A percentile compares a stretch with the other conserved stretches of the same genome.
These are phyloP conservation scores for Fusarium algeriense DNA, from an alignment of 2,329 filamentous ascomycete genomes.

Conservation along the genomic window DNA sequence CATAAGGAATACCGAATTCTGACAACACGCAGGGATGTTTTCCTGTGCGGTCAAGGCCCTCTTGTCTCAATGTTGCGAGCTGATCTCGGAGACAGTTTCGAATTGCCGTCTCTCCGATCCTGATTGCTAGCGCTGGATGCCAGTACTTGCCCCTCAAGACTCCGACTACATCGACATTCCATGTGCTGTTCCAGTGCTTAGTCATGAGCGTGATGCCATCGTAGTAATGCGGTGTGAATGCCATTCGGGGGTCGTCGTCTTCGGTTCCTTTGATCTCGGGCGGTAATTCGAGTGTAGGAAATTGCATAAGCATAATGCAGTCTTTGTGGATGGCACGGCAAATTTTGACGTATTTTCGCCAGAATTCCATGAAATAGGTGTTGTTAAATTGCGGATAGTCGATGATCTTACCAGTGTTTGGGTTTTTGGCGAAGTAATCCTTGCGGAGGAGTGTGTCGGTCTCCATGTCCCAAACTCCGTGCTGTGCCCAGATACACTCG, in stretches of 20 bases:
- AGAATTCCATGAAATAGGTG: constrained; percentile 90
- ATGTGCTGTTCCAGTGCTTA: constrained; percentile 98
- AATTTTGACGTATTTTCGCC: constrained; percentile 78
- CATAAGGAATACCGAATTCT: constrained; percentile 97
- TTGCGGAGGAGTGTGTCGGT: constrained; percentile 83
- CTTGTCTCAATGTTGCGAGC: constrained; percentile 82
- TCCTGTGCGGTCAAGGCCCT: constrained; percentile 90
- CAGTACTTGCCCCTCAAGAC: constrained; percentile 89
- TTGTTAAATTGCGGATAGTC: constrained; percentile 91
- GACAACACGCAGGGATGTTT: constrained; percentile 90
- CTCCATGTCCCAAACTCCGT: constrained; percentile 91
- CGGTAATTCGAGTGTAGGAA: constrained; percentile 90
- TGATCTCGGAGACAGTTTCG: constrained; percentile 94
- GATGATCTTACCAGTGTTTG: constrained; percentile 77
- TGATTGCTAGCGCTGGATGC: constrained; percentile 90
- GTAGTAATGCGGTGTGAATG: constrained; percentile 96
- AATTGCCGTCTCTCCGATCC: constrained; percentile 92
- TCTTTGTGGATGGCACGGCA: constrained; percentile 82
- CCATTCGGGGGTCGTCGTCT: constrained; percentile 90
- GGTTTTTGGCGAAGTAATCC: constrained; percentile 88
- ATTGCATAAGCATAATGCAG: constrained; percentile 90
- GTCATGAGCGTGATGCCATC: constrained; percentile 97
- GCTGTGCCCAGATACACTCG: constrained; percentile 96
- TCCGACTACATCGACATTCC: constrained; percentile 97
- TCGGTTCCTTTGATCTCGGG: constrained; percentile 86